Evolutionary conservation across 106 monocot species (phyloP), one percentile per base, ranked within the genome.

Genomic region (Dioscorea alata): DNA sequence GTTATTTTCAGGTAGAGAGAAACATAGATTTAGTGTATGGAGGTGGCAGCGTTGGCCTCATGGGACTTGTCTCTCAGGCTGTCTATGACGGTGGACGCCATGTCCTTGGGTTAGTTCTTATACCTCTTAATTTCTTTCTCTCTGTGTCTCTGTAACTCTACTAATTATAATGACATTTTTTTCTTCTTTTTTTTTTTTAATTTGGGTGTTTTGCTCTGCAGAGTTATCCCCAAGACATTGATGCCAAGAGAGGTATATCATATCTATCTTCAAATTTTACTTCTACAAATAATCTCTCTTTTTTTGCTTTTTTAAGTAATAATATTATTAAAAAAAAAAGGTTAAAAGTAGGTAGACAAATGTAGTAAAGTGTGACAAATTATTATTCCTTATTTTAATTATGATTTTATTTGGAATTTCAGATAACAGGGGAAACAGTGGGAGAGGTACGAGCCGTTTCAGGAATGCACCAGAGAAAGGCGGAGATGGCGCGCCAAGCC

Each of bases 11-110:
- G 85, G 85, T 81, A 25, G 71, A 72, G 50, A 81, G 85, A 57
- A 81, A 78, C 61, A 78, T 85, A 58, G 81, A 85, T 59, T 79
- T 85, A 65, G 85, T 85, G 12, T 85, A 81, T 20, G 85, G 85
- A 5, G 85, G 85, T 4, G 85, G 85, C 4, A 85, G 85, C 23
- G 63, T 85, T 60, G 85, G 85, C 1, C 78, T 85, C 31, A 85
- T 85, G 85, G 85, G 85, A 16, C 78, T 85, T 14, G 78, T 85
- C 24, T 85, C 85, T 28, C 81, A 85, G 54, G 81, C 78, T 23
- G 85, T 85, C 53, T 71, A 74, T 48, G 80, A 75, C 33, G 85
- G 85, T 23, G 85, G 85, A 21, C 81, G 85, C 59, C 85, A 85
- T 73, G 85, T 85, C 67, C 49, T 85, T 4, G 81, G 81, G 81